Base-by-base conservation (phyloP, 331 rosid genomes). In the Rhamnella rubrinervis region DNA sequence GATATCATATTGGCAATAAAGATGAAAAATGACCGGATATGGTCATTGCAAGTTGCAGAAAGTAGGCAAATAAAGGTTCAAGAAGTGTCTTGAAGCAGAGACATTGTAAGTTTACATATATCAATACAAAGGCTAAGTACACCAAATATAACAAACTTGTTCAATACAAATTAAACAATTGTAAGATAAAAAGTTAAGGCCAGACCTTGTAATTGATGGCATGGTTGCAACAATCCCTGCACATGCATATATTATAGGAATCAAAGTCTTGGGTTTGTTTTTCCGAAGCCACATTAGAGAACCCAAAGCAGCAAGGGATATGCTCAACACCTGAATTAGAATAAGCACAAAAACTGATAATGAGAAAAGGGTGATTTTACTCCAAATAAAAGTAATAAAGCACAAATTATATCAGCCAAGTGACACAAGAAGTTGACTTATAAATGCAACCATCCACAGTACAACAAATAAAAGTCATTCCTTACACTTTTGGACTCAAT, bases 201-300 rank as follows among this genome's bases (percentile, higher is more conserved):
- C 75, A 78, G 67, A 95, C 99, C 99, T 95, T 73, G 96, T 87
- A 78, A 86, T 91, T 44, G 96, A 95, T 78, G 99, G 99, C 99
- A 95, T 95, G 71, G 99, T 89, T 68, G 99, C 89, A 59, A 87
- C 87, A 55, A 91, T 80, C 61, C 77, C 86, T 12, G 99, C 99
- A 80, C 86, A 89, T 20, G 74, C 17, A 35, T 91, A 95, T 73
- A 95, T 89, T 21, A 95, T 85, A 37, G 97, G 99, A 84, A 95
- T 87, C 74, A 91, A 75, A 28, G 92, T 82, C 84, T 70, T 95
- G 58, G 97, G 99, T 66, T 95, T 95, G 87, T 89, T 95, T 81
- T 95, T 95, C 44, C 99, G 84, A 37, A 95, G 95, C 97, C 98
- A 95, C 88, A 89, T 91, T 83, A 95, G 84, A 67, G 99, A 91